phyloP scores from a whole-genome alignment of 106 monocot species.

The Apostasia ramifera region DNA sequence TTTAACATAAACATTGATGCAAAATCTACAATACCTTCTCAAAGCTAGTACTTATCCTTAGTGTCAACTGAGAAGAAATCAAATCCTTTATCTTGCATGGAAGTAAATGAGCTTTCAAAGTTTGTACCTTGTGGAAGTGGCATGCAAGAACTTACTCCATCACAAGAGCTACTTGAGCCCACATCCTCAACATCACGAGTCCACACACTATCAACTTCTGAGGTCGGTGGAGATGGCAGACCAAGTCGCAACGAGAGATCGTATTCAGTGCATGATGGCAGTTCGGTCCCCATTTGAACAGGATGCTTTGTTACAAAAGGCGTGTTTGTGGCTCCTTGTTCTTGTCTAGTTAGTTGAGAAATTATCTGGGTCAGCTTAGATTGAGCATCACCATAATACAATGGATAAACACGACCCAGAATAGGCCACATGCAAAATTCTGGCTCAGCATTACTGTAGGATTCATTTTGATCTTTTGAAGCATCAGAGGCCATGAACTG shows the following conservation, averaged over 20 bases:
- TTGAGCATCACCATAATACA: slow-evolving; percentile 19
- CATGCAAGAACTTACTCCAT: slow-evolving; percentile 17
- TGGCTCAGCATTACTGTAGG: not conserved
- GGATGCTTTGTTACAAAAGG: not conserved
- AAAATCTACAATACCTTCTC: slow-evolving; percentile 7
- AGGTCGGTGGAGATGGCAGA: slow-evolving; percentile 19
- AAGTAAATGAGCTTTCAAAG: slow-evolving; percentile 7
- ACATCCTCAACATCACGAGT: slow-evolving; percentile 32
- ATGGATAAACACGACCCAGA: slow-evolving; percentile 32
- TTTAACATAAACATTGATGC: not conserved
- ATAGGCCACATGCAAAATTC: slow-evolving; percentile 11
- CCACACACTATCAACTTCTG: slow-evolving; percentile 20
- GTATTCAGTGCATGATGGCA: slow-evolving; percentile 6
- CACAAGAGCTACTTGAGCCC: slow-evolving; percentile 46
- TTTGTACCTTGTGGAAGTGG: slow-evolving; percentile 1
- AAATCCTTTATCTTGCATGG: slow-evolving; percentile 20
- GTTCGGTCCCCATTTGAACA: not conserved
- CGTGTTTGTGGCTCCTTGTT: not conserved
- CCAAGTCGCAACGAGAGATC: slow-evolving; percentile 59
- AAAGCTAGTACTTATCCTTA: slow-evolving; percentile 17
- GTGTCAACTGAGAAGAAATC: slow-evolving; percentile 10
- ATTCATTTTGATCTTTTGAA: not conserved
- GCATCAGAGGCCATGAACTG: slow-evolving; percentile 1
- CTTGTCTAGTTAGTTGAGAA: not conserved
- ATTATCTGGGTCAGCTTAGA: slow-evolving; percentile 3